Conservation (phyloP, 495 filamentous ascomycete genomes). For the Penicillium riverlandense region DNA sequence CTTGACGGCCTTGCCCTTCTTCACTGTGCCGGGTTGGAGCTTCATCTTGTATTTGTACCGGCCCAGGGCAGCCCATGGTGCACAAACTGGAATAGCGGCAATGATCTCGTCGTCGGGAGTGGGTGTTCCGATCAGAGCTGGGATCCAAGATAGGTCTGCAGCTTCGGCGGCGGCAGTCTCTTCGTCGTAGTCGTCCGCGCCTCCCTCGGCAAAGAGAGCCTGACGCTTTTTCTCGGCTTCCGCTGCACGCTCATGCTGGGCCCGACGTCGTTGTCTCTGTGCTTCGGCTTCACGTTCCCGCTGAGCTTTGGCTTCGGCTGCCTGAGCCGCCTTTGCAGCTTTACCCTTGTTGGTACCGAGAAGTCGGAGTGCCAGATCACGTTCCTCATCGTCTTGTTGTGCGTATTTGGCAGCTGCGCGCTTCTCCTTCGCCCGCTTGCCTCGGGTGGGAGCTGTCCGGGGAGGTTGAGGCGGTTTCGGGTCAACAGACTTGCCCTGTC, state of each 20-base stretch:
- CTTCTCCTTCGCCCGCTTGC: constrained; percentile 78
- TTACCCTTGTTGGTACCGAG: constrained; percentile 63
- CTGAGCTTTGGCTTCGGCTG: constrained; percentile 42
- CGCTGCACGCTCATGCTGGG: constrained; percentile 69
- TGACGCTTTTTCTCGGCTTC: constrained; percentile 54
- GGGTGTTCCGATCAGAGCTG: constrained; percentile 69
- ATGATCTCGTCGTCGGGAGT: constrained; percentile 81
- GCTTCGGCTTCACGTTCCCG: constrained; percentile 57
- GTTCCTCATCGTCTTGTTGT: constrained; percentile 90
- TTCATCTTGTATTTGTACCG: constrained; percentile 86
- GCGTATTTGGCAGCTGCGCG: constrained; percentile 88
- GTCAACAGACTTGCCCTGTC: constrained; percentile 35
- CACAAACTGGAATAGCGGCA: constrained; percentile 82
- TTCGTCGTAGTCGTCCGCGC: constrained; percentile 52
- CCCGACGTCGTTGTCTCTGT: constrained; percentile 61
- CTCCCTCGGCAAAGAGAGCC: constrained; percentile 45
- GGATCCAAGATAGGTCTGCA: constrained; percentile 52
- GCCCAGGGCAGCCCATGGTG: constrained; percentile 74
- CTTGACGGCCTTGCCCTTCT: constrained; percentile 92
- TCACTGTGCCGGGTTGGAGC: constrained; percentile 79
- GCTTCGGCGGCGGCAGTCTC: constrained; percentile 39
- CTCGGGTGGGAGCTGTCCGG: constrained; percentile 51
- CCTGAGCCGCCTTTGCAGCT: constrained; percentile 40
- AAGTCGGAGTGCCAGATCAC: constrained; percentile 69
- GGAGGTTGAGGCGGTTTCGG: constrained; percentile 7